phyloP scores from a whole-genome alignment of 805 yeast genomes.

The Metschnikowia matae region DNA sequence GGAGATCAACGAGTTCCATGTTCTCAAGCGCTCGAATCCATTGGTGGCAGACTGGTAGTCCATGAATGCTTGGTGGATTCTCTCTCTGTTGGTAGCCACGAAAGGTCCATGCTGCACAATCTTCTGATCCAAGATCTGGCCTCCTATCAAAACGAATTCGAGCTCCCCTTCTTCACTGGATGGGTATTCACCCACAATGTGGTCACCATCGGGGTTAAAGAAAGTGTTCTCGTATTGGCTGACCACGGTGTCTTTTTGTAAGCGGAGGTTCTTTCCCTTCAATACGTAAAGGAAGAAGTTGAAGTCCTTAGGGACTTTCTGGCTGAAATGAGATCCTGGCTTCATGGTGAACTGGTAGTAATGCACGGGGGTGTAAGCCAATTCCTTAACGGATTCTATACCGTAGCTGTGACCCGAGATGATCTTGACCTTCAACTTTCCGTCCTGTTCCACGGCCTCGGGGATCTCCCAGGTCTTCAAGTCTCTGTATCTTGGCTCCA shows the following conservation, averaged over 20 bases:
- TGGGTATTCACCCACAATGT: slow-evolving; percentile 45
- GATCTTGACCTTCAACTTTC: slow-evolving; percentile 60
- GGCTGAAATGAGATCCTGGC: slow-evolving; percentile 63
- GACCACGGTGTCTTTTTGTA: slow-evolving; percentile 35
- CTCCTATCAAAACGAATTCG: slow-evolving; percentile 71
- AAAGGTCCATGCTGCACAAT: slow-evolving; percentile 92
- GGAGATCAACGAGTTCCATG: slow-evolving; percentile 52
- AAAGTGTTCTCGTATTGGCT: slow-evolving; percentile 51
- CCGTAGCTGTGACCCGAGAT: slow-evolving; percentile 78
- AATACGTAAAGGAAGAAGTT: slow-evolving; percentile 68
- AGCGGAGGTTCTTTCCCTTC: slow-evolving; percentile 50
- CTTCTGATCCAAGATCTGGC: slow-evolving; percentile 67
- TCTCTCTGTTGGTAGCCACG: slow-evolving; percentile 69
- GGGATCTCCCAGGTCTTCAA: slow-evolving; percentile 70
- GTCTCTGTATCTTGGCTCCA: slow-evolving; percentile 76
- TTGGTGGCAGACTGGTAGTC: slow-evolving; percentile 67
- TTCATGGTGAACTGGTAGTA: slow-evolving; percentile 60
- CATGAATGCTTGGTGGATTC: slow-evolving; percentile 62
- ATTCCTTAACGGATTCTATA: slow-evolving; percentile 62
- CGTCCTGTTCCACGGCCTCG: slow-evolving; percentile 57
- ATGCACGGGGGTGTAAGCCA: slow-evolving; percentile 79
- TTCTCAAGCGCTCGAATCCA: slow-evolving; percentile 65
- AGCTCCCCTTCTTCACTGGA: slow-evolving; percentile 38
- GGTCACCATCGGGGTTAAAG: slow-evolving; percentile 68
- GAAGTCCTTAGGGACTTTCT: slow-evolving; percentile 54